Base-by-base conservation (phyloP, 2,329 filamentous ascomycete genomes). In the Macrophomina phaseolina region DNA sequence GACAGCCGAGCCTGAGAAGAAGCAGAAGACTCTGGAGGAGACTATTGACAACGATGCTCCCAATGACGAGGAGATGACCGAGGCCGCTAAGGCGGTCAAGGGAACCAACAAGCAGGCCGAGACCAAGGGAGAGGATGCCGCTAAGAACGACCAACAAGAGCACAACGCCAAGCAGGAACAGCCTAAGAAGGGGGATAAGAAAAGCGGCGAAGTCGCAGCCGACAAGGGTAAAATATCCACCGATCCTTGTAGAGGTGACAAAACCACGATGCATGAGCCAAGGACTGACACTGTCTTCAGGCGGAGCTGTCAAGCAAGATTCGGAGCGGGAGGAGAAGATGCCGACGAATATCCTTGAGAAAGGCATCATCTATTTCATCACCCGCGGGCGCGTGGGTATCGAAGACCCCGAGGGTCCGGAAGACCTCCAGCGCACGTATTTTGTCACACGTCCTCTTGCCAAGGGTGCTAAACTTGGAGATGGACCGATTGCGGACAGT, bases 281-380 rank as follows among this genome's bases (percentile, higher is more conserved):
- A 7, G 3, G n/a, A 14, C 55, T 66, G 52, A 65, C 63, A 32
- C 16, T 14, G 28, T 40, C 14, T 14, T n/a, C 49, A 48, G 71
- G 67, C 16, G 73, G 76, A 23, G 83, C 85, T 1, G 77, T 88
- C 5, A 79, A 82, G 67, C 79, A 84, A 60, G 83, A 85, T 2
- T 77, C 82, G 18, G 75, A 84, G 61, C 82, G 86, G 49, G 83
- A 84, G 71, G 77, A 84, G 52, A 78, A 81, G 2, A 77, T 85
- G 46, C 82, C 87, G 1, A 86, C 85, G 5, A 89, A 82, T 67
- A 88, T 97, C 30, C 83, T 96, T 2, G 93, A 97, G 74, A 97
- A 95, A 73, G 93, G 93, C 3, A 86, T 95, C 71, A 89, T 97
- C 71, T 97, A 97, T 82, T 97, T 97, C 84, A 96, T 97, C 82